phyloP scores from a whole-genome alignment of 495 filamentous ascomycete species.

The Lophium mytilinum region DNA sequence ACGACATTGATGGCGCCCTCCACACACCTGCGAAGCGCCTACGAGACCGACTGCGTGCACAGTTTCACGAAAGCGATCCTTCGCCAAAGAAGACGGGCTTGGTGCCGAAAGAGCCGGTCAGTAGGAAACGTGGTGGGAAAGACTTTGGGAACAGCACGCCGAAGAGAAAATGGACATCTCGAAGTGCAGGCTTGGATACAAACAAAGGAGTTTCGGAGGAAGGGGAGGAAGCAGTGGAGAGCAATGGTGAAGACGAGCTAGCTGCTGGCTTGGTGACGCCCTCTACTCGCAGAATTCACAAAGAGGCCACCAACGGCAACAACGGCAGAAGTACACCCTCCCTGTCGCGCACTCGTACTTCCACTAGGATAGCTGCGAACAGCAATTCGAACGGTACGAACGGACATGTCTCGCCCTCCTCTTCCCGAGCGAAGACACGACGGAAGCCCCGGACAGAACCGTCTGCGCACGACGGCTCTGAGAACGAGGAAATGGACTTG shows the following conservation, averaged over 20 bases:
- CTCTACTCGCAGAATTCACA: background rate
- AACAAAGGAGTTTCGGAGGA: background rate
- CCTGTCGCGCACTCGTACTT: background rate
- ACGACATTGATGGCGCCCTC: conserved; percentile 25
- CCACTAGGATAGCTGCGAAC: background rate
- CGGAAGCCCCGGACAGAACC: background rate
- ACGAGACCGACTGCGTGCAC: background rate
- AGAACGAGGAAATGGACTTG: no score
- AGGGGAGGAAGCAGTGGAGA: background rate
- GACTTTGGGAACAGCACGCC: background rate
- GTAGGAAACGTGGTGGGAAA: background rate
- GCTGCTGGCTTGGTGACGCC: conserved; percentile 7
- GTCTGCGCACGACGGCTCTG: no score
- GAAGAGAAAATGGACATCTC: background rate
- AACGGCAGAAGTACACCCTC: background rate
- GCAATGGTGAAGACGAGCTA: conserved; percentile 13
- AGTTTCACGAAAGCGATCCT: background rate
- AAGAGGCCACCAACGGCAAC: background rate
- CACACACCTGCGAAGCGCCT: conserved; percentile 1
- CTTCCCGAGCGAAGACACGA: background rate
- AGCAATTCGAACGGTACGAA: background rate
- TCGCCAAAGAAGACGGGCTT: background rate
- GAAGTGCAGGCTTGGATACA: background rate
- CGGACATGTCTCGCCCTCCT: background rate
- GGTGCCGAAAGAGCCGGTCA: background rate